Evolutionary conservation across 2,329 filamentous ascomycete species (phyloP).

Genomic region (Colletotrichum tamarilloi): DNA sequence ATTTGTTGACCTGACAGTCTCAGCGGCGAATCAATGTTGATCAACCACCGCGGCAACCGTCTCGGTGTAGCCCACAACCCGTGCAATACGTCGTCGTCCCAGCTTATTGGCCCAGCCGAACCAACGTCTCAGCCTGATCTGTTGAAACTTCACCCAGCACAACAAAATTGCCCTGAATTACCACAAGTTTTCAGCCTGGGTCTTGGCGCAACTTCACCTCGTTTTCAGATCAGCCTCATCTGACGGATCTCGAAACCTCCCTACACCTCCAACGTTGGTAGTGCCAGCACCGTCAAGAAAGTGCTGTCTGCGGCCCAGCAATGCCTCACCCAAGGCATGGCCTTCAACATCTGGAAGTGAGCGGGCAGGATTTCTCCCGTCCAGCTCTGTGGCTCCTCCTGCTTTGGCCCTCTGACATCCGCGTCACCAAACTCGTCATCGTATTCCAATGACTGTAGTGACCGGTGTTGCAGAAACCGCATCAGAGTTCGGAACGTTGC

Average conservation of each 20-base stretch:
- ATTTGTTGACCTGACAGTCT: neutral
- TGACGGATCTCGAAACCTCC: neutral
- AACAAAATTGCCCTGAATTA: neutral
- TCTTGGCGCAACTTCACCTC: neutral
- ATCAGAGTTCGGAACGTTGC: conserved; percentile 2
- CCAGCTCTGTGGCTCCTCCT: neutral
- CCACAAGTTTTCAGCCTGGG: neutral
- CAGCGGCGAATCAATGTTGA: neutral
- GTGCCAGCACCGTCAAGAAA: conserved; percentile 1
- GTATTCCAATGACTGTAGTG: neutral
- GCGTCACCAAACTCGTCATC: neutral
- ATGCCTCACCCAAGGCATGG: neutral
- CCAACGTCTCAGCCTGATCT: conserved; percentile 17
- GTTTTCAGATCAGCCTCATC: neutral
- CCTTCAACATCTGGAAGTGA: conserved; percentile 15
- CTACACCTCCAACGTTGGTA: neutral
- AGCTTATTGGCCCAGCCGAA: conserved; percentile 1
- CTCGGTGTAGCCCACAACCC: neutral
- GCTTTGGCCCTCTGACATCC: neutral
- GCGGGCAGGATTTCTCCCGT: neutral
- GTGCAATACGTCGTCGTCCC: neutral
- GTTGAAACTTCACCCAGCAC: conserved; percentile 8
- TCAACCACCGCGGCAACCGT: neutral
- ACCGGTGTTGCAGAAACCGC: conserved; percentile 5
- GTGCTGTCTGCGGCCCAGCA: neutral